phyloP scores from a whole-genome alignment of 2,329 filamentous ascomycete genomes.

The Cylindrodendrum hubeiense region DNA sequence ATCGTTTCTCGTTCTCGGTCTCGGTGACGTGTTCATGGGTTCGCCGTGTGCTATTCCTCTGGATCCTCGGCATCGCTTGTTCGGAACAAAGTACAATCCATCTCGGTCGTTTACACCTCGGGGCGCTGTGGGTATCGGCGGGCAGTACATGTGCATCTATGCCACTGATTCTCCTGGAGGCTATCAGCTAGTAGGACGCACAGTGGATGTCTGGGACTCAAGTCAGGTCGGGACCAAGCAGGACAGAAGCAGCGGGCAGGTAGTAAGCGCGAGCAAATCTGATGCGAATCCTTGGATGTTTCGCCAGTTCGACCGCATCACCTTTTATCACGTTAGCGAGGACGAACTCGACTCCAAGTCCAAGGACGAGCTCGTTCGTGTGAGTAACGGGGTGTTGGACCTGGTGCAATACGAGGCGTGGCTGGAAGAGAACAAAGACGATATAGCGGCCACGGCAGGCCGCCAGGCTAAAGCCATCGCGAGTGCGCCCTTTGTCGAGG shows the following conservation, averaged over 20 bases:
- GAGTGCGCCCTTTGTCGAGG: constrained; percentile 45
- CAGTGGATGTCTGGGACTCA: constrained; percentile 50
- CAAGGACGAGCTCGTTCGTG: constrained; percentile 39
- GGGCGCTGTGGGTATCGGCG: constrained; percentile 51
- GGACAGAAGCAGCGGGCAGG: neutral
- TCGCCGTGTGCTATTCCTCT: constrained; percentile 53
- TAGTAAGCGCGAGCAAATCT: neutral
- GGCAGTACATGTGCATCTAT: constrained; percentile 55
- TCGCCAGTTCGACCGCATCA: constrained; percentile 49
- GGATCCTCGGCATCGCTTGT: constrained; percentile 50
- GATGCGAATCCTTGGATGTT: constrained; percentile 44
- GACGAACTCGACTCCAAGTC: constrained; percentile 41
- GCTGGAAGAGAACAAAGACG: constrained; percentile 45
- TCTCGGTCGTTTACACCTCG: constrained; percentile 53
- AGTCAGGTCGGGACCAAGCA: constrained; percentile 4
- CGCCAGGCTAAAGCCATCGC: constrained; percentile 43
- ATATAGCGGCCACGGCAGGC: constrained; percentile 36
- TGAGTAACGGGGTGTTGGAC: constrained; percentile 45
- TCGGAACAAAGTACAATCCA: constrained; percentile 54
- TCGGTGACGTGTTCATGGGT: constrained; percentile 55
- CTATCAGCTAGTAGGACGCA: constrained; percentile 53
- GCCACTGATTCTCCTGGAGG: constrained; percentile 53
- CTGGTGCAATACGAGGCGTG: constrained; percentile 48
- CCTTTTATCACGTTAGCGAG: constrained; percentile 48
- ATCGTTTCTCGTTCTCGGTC: constrained; percentile 51